A percentile compares a stretch with the other conserved stretches of the same genome.
Conservation (phyloP, 2,329 filamentous ascomycete genomes). For the Pestalotiopsis sp. region DNA sequence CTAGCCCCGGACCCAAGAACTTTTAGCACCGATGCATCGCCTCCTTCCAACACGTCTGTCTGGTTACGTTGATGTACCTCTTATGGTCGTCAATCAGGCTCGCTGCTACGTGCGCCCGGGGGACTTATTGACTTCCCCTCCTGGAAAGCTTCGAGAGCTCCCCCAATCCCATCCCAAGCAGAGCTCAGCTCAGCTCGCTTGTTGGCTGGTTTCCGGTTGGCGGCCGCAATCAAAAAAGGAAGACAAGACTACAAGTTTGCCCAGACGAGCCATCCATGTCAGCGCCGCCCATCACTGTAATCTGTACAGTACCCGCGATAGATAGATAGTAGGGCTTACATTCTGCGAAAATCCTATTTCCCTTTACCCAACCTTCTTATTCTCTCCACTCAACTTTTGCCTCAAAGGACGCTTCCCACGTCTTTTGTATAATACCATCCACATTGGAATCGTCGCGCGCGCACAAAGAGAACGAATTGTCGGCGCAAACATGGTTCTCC, state of each 20-base stretch:
- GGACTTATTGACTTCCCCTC: not conserved
- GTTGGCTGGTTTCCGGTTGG: not conserved
- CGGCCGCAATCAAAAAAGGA: not conserved
- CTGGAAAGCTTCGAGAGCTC: not conserved
- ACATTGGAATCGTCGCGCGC: not conserved
- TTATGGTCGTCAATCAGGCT: not conserved
- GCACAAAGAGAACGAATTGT: not conserved
- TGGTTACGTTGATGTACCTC: not conserved
- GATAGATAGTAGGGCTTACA: not conserved
- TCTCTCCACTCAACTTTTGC: not conserved
- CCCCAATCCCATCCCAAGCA: not conserved
- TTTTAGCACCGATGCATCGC: not conserved
- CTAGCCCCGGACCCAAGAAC: not conserved
- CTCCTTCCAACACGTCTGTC: not conserved
- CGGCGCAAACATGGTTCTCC: constrained; percentile 47
- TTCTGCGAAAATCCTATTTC: not conserved
- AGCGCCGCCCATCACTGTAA: not conserved
- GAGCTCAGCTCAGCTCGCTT: not conserved
- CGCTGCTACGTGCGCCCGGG: not conserved
- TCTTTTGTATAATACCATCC: not conserved
- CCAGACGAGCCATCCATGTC: not conserved
- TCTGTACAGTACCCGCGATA: not conserved
- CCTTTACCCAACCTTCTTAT: not conserved
- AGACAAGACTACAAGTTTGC: not conserved
- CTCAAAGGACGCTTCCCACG: not conserved